Evolutionary conservation across 768 basidiomycete species (phyloP), one percentile per base, ranked within the genome.

Genomic region (Cystofilobasidium macerans): DNA sequence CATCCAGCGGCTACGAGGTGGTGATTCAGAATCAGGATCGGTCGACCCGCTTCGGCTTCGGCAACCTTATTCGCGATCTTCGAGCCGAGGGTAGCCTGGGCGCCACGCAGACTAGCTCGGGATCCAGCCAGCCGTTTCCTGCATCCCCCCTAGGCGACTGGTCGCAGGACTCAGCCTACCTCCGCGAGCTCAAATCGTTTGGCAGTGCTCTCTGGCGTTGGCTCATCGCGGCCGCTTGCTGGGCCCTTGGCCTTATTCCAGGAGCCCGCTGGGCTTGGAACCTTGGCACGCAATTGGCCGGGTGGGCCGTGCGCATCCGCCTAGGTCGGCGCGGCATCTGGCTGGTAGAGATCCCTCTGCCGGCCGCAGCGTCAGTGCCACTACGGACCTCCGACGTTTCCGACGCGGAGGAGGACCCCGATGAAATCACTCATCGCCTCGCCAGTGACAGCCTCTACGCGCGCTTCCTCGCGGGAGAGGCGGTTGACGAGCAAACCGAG

Each of bases 241-340:
- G 20, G n/a, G 24, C 33, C 0, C 32, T 58, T 7, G 63, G 63
- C 14, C 28, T 42, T 30, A 22, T 64, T 12, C 63, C 63, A 12
- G 63, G 63, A 1, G 63, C 24, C 7, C 16, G 63, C 12, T 36
- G 30, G 32, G 22, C n/a, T 14, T 51, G 47, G 47, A 20, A n/a
- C 35, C 14, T 53, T 11, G 61, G 47, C 12, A 30, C 22, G 30
- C 32, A 12, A 42, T 30, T 26, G n/a, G 62, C 42, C 35, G 28
- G 13, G 16, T 58, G 28, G 40, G 40, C 16, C 28, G 45, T 14
- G 18, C 35, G 33, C 28, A 26, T 42, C 30, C 36, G 54, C 26
- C 16, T 40, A 24, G 63, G 63, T 30, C 16, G 63, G 14, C 18
- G 63, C 9, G 63, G 53, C 28, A 8, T 54, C 13, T 57, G 56